phyloP scores from a whole-genome alignment of 2,329 filamentous ascomycete genomes.

The Gremmenia infestans region DNA sequence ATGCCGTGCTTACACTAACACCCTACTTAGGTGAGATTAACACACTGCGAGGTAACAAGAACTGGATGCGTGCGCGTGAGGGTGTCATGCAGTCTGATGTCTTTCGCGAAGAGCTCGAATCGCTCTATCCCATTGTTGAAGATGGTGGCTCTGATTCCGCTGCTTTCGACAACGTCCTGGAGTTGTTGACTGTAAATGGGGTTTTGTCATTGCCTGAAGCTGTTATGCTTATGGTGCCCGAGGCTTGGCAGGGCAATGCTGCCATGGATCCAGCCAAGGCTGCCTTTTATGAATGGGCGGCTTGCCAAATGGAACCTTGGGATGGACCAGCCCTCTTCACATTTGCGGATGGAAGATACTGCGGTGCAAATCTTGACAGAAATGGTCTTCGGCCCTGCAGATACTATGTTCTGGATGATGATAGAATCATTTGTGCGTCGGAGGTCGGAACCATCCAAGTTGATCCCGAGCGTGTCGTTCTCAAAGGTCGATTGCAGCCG shows the following conservation, averaged over 20 bases:
- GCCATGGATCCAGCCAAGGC: constrained; percentile 92
- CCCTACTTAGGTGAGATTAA: constrained; percentile 71
- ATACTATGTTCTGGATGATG: constrained; percentile 95
- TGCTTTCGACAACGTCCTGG: constrained; percentile 94
- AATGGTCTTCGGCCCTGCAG: constrained; percentile 93
- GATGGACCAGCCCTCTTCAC: constrained; percentile 95
- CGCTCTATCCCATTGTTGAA: constrained; percentile 90
- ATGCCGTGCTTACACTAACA: constrained; percentile 27
- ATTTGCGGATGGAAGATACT: constrained; percentile 93
- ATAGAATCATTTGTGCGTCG: constrained; percentile 94
- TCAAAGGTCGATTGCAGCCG: constrained; percentile 90
- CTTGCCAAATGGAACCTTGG: constrained; percentile 99
- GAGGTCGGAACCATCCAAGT: constrained; percentile 92
- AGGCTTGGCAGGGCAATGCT: constrained; percentile 93
- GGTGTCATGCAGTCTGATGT: constrained; percentile 89
- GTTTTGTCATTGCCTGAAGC: constrained; percentile 92
- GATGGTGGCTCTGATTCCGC: constrained; percentile 95
- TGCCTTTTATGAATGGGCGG: constrained; percentile 97
- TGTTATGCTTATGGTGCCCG: constrained; percentile 97
- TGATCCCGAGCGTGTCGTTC: constrained; percentile 82
- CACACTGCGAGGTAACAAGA: constrained; percentile 95
- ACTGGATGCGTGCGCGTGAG: constrained; percentile 98
- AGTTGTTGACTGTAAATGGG: constrained; percentile 90
- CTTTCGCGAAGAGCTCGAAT: constrained; percentile 87
- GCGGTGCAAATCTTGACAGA: constrained; percentile 92